phyloP scores from a whole-genome alignment of 2,329 filamentous ascomycete genomes.

The Didymella segeticola region DNA sequence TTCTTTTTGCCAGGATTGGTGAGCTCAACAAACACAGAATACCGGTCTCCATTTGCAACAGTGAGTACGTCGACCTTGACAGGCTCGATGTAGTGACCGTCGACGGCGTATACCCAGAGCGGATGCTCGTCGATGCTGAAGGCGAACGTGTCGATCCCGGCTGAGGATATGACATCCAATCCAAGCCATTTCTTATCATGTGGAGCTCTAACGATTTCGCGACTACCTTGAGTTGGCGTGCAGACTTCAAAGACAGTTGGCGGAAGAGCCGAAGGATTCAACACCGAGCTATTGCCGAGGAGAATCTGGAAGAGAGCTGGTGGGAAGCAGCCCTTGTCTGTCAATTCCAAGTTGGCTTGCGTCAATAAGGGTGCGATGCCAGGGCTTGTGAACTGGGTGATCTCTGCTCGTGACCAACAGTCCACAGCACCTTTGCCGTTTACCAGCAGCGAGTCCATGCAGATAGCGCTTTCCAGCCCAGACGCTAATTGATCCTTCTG shows the following conservation, averaged over 20 bases:
- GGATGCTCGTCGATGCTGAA: slow-evolving; percentile 62
- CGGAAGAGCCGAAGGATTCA: slow-evolving; percentile 21
- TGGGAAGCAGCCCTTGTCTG: slow-evolving; percentile 54
- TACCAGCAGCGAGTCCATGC: slow-evolving; percentile 67
- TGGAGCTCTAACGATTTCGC: slow-evolving; percentile 54
- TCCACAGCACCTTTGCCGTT: slow-evolving; percentile 67
- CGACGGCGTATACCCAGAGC: slow-evolving; percentile 62
- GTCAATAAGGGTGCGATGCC: slow-evolving; percentile 39
- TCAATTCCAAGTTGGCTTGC: slow-evolving; percentile 45
- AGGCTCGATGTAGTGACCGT: slow-evolving; percentile 62
- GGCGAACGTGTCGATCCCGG: slow-evolving; percentile 55
- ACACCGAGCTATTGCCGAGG: slow-evolving; percentile 7
- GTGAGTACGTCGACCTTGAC: slow-evolving; percentile 57
- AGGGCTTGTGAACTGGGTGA: slow-evolving; percentile 50
- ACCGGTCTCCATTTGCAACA: slow-evolving; percentile 61
- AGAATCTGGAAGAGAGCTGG: slow-evolving; percentile 52
- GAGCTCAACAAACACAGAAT: slow-evolving; percentile 59
- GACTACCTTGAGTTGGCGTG: slow-evolving; percentile 53
- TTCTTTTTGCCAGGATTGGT: slow-evolving; percentile 52
- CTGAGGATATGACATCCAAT: slow-evolving; percentile 62
- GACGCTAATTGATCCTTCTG: slow-evolving; percentile 55
- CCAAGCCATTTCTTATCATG: slow-evolving; percentile 57
- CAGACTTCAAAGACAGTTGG: slow-evolving; percentile 49
- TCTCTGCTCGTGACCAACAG: slow-evolving; percentile 57
- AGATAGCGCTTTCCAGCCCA: slow-evolving; percentile 57